Evolutionary conservation across 192 early-diverging fungal species (phyloP).

Genomic region (Coemansia sp.): DNA sequence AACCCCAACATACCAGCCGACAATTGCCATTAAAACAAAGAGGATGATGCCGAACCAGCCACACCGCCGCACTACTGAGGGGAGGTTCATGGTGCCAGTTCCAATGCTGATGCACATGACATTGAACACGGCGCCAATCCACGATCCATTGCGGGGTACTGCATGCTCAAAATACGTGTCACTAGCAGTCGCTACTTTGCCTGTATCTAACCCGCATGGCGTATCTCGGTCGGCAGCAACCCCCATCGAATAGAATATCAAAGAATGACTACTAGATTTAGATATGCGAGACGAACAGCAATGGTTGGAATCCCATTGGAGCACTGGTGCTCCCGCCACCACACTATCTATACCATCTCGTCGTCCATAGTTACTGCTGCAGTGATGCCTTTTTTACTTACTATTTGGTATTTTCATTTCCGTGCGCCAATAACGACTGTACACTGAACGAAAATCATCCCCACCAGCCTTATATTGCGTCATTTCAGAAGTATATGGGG

Average conservation of each 20-base stretch:
- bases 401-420: no score
- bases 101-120: conserved; percentile 76
- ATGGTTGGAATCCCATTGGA: neutral
- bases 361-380: no score
- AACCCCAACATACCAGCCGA: conserved; percentile 73
- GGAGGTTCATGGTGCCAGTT: conserved; percentile 78
- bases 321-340: neutral
- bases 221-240: neutral
- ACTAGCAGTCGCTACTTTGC: neutral
- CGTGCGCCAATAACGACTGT: no score
- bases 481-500: no score
- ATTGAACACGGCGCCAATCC: conserved; percentile 60
- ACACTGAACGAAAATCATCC: no score
- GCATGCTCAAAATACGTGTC: conserved; percentile 35
- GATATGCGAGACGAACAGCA: neutral
- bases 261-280: neutral
- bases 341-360: no score
- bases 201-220: neutral
- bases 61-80: conserved; percentile 66
- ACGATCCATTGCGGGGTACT: conserved; percentile 52
- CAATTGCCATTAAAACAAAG: conserved; percentile 65
- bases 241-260: neutral
- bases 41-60: conserved; percentile 79
- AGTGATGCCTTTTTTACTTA: no score
- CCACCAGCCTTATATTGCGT: no score